These are phyloP conservation scores for Acanthamoeba culbertsoni DNA, from an alignment of 208 protist genomes.

Conservation along the genomic window DNA sequence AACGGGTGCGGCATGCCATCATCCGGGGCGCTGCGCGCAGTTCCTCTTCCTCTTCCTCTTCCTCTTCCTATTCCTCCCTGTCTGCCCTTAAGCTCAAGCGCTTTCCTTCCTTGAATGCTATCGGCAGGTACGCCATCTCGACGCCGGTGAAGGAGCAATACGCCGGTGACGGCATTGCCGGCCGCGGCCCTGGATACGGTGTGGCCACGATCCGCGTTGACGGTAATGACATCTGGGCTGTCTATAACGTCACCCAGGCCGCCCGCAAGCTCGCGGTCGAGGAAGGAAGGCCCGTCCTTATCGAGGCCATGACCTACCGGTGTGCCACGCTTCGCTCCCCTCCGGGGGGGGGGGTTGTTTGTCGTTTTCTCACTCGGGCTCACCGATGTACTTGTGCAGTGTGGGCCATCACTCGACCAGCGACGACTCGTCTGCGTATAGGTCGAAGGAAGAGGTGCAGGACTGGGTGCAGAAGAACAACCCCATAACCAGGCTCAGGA, in stretches of 20 bases:
- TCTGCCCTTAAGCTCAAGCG: constrained; percentile 75
- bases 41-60: constrained; percentile 1
- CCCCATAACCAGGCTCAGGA: constrained; percentile 64
- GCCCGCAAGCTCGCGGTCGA: constrained; percentile 89
- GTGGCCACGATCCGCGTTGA: constrained; percentile 94
- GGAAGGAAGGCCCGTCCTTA: constrained; percentile 88
- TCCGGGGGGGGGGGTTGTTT: not conserved
- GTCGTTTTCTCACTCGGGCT: not conserved
- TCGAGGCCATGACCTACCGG: constrained; percentile 97
- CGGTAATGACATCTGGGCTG: constrained; percentile 95
- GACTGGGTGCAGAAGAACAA: constrained; percentile 68
- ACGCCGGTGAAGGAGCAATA: constrained; percentile 95
- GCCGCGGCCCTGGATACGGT: constrained; percentile 77
- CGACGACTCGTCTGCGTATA: constrained; percentile 93
- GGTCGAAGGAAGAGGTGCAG: constrained; percentile 73
- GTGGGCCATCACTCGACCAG: constrained; percentile 93
- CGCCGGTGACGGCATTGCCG: constrained; percentile 85
- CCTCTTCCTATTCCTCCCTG: constrained; percentile 18
- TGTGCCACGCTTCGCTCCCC: not conserved
- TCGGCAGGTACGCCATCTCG: constrained; percentile 96
- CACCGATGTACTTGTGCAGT: not conserved
- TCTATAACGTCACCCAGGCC: constrained; percentile 89
- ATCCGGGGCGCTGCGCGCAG: not conserved
- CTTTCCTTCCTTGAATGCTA: too few species aligned
- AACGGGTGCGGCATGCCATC: too few species aligned